Evolutionary conservation across 1,284 basidiomycete species (phyloP).

Genomic region (Mycocalia duriaeana): DNA sequence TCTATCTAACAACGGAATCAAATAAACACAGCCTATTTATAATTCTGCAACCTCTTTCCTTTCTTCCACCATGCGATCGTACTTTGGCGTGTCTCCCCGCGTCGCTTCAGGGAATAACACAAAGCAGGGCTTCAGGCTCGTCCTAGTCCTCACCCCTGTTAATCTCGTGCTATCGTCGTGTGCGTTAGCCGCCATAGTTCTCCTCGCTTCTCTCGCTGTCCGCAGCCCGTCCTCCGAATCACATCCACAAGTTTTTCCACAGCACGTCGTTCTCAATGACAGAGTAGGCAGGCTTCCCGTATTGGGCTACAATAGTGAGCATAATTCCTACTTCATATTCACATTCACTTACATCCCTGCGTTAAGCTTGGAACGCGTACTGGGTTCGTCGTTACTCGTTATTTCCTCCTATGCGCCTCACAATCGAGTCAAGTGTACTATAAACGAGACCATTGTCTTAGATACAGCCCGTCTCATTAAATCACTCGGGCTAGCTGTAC

Average conservation of each 20-base stretch:
- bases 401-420: not conserved
- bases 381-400: constrained; percentile 30
- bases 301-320: constrained; percentile 47
- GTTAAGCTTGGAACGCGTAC: constrained; percentile 58
- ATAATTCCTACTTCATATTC: not conserved
- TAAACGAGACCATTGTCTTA: constrained; percentile 46
- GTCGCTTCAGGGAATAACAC: too few relatives aligned
- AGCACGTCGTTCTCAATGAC: not conserved
- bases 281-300: constrained; percentile 35
- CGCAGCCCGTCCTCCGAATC: not conserved
- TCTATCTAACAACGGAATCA: too few relatives aligned
- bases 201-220: not conserved
- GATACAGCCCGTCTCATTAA: constrained; percentile 44
- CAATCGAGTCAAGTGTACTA: constrained; percentile 39
- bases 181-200: not conserved
- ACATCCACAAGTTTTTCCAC: not conserved
- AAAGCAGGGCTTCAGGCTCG: too few relatives aligned
- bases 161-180: not conserved
- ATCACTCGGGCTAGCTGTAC: constrained; percentile 39
- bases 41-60: too few relatives aligned
- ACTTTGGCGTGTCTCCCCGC: too few relatives aligned
- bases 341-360: not conserved
- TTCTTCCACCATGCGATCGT: too few relatives aligned
- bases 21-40: too few relatives aligned
- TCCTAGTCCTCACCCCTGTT: not conserved